Conservation (phyloP, 257 asterid genomes). For the Avicennia marina region DNA sequence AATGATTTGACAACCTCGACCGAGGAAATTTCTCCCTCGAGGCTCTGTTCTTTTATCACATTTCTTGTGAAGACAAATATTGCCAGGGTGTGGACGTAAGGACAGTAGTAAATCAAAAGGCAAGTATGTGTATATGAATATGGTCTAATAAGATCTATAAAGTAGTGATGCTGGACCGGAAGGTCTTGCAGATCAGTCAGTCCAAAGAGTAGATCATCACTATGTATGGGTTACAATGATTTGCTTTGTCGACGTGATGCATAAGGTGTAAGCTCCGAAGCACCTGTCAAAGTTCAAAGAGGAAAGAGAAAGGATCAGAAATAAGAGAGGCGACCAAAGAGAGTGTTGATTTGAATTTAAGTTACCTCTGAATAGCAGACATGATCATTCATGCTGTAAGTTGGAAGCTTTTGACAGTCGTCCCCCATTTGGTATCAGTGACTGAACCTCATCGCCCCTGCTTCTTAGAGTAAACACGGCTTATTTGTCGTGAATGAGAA, state of each 20-base stretch:
- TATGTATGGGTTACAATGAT: too few relatives aligned
- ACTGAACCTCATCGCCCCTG: conserved; percentile 34
- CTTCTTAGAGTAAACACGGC: conserved; percentile 36
- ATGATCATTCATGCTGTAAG: conserved; percentile 32
- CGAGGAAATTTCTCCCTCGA: too few relatives aligned
- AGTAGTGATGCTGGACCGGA: too few relatives aligned
- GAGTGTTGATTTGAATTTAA: neutral
- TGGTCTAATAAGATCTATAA: too few relatives aligned
- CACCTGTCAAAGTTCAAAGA: conserved; percentile 39
- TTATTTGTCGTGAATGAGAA: conserved; percentile 38
- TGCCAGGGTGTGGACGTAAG: too few relatives aligned
- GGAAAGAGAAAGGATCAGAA: neutral
- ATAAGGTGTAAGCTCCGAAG: conserved; percentile 51
- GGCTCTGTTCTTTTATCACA: too few relatives aligned
- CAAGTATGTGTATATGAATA: too few relatives aligned
- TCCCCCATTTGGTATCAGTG: conserved; percentile 70
- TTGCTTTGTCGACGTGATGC: conserved; percentile 42
- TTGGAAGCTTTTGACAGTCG: conserved; percentile 63
- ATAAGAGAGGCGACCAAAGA: neutral
- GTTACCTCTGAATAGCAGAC: conserved; percentile 64
- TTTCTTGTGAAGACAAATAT: too few relatives aligned
- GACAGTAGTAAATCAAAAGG: too few relatives aligned
- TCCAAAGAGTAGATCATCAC: too few relatives aligned
- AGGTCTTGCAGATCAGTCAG: too few relatives aligned
- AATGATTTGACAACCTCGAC: too few relatives aligned